Base-by-base conservation (phyloP, 2,329 filamentous ascomycete genomes). In the Ascochyta clinopodiicola region DNA sequence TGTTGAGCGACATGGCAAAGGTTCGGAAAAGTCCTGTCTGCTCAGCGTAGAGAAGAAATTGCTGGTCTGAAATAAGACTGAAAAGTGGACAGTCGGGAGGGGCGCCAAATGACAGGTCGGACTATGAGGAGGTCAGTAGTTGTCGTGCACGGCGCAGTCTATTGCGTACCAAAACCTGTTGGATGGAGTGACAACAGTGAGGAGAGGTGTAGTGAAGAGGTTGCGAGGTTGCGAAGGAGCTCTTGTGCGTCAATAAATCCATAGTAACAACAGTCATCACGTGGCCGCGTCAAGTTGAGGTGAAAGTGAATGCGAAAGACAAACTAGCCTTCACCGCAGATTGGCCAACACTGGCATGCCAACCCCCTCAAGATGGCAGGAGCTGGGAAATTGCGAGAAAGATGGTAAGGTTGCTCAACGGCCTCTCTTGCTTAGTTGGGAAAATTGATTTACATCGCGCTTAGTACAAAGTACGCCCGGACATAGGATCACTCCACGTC, bases 401-500 rank as follows among this genome's bases (percentile, higher is more conserved):
- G 12, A 31, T 13, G 3, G 10, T 31, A 31, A 5, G 32, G 7
- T 7, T n/a, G 4, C 15, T 8, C n/a, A 17, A 17, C n/a, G n/a
- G 4, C 5, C 9, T 34, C 32, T 17, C 32, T 34, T 15, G 13
- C 7, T 34, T n/a, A 8, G 17, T 17, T 17, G 2, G 3, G 4
- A 8, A 15, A n/a, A 2, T 34, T 34, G 17, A 17, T 6, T 35
- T 6, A 17, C n/a, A 6, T 8, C n/a, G 32, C 15, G 2, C 36
- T 55, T 32, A 55, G 19, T 56, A 56, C 42, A 56, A 42, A 6
- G 52, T 43, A 13, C 52, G 52, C 24, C 52, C 52, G 15, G 52
- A 42, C 32, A 36, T 32, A 9, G 52, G 52, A 21, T 51, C 67
- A 27, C 45, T 56, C 73, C 72, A 75, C 8, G 60, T 63, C 15